Percentiles rank a stretch among this genome's conserved stretches.
Conservation (phyloP, 345 rosid genomes). For the Excoecaria agallocha region DNA sequence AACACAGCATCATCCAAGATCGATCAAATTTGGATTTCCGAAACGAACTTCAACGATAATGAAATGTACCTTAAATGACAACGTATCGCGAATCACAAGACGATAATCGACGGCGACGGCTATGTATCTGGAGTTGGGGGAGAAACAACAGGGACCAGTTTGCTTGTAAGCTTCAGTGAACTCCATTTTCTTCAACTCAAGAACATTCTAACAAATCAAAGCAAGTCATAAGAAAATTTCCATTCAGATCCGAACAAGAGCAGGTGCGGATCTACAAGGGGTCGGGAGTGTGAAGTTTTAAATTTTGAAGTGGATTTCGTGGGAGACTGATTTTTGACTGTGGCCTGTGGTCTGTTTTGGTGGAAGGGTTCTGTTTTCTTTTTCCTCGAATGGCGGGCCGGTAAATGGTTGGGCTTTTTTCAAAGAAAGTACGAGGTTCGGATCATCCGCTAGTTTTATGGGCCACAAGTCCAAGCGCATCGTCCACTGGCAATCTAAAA, state of each 20-base stretch:
- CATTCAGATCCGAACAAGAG: neutral
- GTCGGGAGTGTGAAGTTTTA: neutral
- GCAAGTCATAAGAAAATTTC: neutral
- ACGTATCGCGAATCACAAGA: constrained; percentile 81
- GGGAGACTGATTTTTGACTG: neutral
- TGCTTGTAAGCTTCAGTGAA: constrained; percentile 87
- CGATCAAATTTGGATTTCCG: neutral
- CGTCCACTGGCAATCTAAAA: too few species aligned
- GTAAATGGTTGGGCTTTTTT: too few species aligned
- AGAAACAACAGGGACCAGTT: constrained; percentile 86
- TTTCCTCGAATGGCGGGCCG: neutral
- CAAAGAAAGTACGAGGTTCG: too few species aligned
- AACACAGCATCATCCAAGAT: neutral
- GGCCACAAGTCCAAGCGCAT: too few species aligned
- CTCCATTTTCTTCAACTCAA: constrained; percentile 49
- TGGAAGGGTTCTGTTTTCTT: neutral
- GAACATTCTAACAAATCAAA: neutral
- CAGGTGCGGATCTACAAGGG: neutral
- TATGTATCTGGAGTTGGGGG: constrained; percentile 82
- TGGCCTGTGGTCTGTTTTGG: neutral
- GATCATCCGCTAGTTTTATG: too few species aligned
- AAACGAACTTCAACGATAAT: neutral
- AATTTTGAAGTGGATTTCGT: neutral
- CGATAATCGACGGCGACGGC: constrained; percentile 89
- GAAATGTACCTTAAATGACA: constrained; percentile 72